A percentile compares a stretch with the other conserved stretches of the same genome.
Evolutionary conservation across 495 filamentous ascomycete genomes (phyloP).

Genomic region (Schizothecium vesticola): DNA sequence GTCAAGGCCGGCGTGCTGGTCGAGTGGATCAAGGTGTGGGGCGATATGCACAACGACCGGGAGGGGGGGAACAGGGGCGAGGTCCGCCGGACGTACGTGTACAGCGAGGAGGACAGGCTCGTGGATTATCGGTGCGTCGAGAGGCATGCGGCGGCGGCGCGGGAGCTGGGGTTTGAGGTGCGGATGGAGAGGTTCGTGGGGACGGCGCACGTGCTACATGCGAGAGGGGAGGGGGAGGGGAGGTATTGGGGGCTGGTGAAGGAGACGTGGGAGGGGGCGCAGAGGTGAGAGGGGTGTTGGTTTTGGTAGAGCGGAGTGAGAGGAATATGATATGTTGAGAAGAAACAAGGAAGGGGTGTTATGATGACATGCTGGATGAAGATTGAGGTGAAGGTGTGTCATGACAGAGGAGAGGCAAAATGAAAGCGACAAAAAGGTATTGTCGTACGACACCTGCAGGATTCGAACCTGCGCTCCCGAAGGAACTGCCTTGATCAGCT

Average conservation of each 20-base stretch:
- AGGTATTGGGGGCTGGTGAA: constrained; percentile 33
- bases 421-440: background rate
- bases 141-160: constrained; percentile 27
- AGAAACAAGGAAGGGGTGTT: background rate
- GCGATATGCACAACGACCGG: background rate
- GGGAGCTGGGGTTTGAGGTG: constrained; percentile 19
- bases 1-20: background rate
- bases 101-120: constrained; percentile 31
- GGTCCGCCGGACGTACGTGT: constrained; percentile 31
- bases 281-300: background rate
- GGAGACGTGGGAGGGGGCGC: constrained; percentile 25
- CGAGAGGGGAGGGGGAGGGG: constrained; percentile 21
- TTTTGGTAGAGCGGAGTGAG: no score
- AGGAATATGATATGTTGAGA: background rate
- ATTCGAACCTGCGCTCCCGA: constrained; percentile 28
- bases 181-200: constrained; percentile 26
- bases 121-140: constrained; percentile 31
- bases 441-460: constrained; percentile 19
- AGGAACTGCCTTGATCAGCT: constrained; percentile 20
- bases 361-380: background rate
- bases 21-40: constrained; percentile 2
- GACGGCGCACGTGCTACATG: constrained; percentile 36
- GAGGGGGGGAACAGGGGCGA: constrained; percentile 18
- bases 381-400: background rate
- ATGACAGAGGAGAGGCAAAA: background rate